These are phyloP conservation scores for Lecanicillium sp. DNA, from an alignment of 2,329 filamentous ascomycete species.

Conservation along the genomic window DNA sequence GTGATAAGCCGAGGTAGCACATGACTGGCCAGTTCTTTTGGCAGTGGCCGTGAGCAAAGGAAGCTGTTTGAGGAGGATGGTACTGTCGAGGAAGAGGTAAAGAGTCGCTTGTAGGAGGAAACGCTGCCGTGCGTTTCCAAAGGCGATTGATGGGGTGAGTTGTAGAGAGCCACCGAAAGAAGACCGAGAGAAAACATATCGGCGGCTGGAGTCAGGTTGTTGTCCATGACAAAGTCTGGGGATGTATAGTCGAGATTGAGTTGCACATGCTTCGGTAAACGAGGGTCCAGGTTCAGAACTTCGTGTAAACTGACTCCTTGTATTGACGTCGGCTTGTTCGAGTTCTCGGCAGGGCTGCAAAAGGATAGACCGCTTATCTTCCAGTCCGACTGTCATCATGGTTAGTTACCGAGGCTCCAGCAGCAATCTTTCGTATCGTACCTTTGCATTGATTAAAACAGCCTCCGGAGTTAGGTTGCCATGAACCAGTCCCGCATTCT, in stretches of 20 bases:
- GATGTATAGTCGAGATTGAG: conserved; percentile 89
- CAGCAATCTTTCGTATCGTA: too few species aligned
- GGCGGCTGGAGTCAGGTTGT: conserved; percentile 71
- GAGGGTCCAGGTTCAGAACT: conserved; percentile 74
- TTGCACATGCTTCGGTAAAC: conserved; percentile 75
- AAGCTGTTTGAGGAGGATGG: conserved; percentile 80
- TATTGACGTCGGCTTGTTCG: conserved; percentile 66
- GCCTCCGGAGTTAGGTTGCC: conserved; percentile 91
- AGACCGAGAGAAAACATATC: conserved; percentile 94
- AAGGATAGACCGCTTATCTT: conserved; percentile 95
- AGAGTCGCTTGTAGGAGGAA: conserved; percentile 77
- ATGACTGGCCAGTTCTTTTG: conserved; percentile 64
- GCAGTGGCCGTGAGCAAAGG: conserved; percentile 69
- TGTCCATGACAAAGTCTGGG: conserved; percentile 89
- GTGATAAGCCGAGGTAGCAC: conserved; percentile 84
- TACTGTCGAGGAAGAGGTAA: conserved; percentile 68
- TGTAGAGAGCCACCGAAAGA: conserved; percentile 83
- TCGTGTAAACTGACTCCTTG: conserved; percentile 76
- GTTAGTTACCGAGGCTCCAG: conserved; percentile 22
- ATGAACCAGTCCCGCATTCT: conserved; percentile 89
- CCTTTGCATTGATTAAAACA: conserved; percentile 89
- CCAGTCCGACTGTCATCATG: conserved; percentile 72
- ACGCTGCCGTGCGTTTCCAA: conserved; percentile 73
- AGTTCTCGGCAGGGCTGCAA: conserved; percentile 70
- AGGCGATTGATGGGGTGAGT: conserved; percentile 85